Percentiles rank a stretch among this genome's conserved stretches.
Evolutionary conservation across 1,284 basidiomycete genomes (phyloP).

Genomic region (Fistulina hepatica): DNA sequence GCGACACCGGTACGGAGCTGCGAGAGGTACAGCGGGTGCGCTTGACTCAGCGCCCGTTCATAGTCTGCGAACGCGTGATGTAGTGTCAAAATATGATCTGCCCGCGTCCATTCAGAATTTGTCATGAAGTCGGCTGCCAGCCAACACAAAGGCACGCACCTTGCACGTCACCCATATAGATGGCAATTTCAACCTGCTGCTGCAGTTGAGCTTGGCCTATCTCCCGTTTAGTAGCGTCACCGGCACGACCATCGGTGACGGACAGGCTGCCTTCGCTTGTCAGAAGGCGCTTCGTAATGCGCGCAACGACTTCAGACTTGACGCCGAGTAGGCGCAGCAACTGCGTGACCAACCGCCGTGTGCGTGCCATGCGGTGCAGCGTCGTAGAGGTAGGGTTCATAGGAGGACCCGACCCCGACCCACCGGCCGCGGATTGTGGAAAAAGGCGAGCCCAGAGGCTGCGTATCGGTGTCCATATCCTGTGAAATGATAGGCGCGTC

Average conservation of each 20-base stretch:
- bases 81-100: slow-evolving; percentile 86
- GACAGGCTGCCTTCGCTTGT: slow-evolving; percentile 23
- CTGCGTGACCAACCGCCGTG: slow-evolving; percentile 75
- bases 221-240: slow-evolving; percentile 25
- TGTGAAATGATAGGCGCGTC: slow-evolving; percentile 1
- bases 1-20: slow-evolving; percentile 61
- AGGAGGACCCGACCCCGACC: too few species aligned
- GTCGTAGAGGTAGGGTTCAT: slow-evolving; percentile 30
- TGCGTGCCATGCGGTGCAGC: slow-evolving; percentile 68
- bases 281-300: slow-evolving; percentile 66
- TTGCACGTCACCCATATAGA: slow-evolving; percentile 90
- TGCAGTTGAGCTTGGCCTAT: too few species aligned
- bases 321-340: slow-evolving; percentile 68
- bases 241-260: slow-evolving; percentile 31
- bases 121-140: slow-evolving; percentile 2
- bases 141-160: slow-evolving; percentile 34
- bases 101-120: neutral
- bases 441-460: too few species aligned
- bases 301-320: slow-evolving; percentile 77
- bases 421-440: too few species aligned
- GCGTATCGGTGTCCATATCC: neutral
- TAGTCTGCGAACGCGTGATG: slow-evolving; percentile 82
- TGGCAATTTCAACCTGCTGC: slow-evolving; percentile 61
- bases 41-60: slow-evolving; percentile 81
- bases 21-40: slow-evolving; percentile 78